Base-by-base conservation (phyloP, 1,139 yeast species). In the Tardiomyces digboiensis region DNA sequence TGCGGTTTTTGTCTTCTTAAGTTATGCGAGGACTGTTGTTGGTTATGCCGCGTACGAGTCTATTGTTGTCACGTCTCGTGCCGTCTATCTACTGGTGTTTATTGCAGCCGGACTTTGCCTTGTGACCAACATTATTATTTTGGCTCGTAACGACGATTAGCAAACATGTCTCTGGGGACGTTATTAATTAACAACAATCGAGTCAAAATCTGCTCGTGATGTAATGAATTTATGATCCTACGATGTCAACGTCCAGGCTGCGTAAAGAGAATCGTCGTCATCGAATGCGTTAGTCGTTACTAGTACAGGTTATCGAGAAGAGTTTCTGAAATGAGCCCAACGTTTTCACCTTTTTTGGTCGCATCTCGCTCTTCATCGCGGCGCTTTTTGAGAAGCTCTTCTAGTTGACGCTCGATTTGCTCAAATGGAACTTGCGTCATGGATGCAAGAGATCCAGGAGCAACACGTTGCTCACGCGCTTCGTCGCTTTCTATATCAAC, bases 401-500 rank as follows among this genome's bases (percentile, higher is more conserved):
- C 37, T 4, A 14, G 19, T 3, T n/a, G 19, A 13, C 19, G 37
- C 37, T 33, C 37, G n/a, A 16, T 16, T 20, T 33, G n/a, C 37
- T 33, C 37, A 16, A 33, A 33, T n/a, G 37, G 37, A 20, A n/a
- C 18, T 20, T 33, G 14, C 19, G 37, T 16, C 37, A 33, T n/a
- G 10, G 19, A n/a, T 10, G 19, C 37, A 4, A 33, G 19, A 10
- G 37, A 14, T 19, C 37, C 37, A 12, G 19, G 19, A 3, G 44
- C 33, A n/a, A 39, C 23, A 7, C 5, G 36, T 22, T 72, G 72
- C 58, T 84, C 71, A 47, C 84, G 82, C 49, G 71, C 77, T 58
- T 84, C 95, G 63, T 89, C 97, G 53, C 70, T 76, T 59, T 87
- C 96, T 51, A 88, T 83, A 62, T 91, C 97, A 36, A 91, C 75